Base-by-base conservation (phyloP, 441 rosid genomes). In the Hura crepitans region DNA sequence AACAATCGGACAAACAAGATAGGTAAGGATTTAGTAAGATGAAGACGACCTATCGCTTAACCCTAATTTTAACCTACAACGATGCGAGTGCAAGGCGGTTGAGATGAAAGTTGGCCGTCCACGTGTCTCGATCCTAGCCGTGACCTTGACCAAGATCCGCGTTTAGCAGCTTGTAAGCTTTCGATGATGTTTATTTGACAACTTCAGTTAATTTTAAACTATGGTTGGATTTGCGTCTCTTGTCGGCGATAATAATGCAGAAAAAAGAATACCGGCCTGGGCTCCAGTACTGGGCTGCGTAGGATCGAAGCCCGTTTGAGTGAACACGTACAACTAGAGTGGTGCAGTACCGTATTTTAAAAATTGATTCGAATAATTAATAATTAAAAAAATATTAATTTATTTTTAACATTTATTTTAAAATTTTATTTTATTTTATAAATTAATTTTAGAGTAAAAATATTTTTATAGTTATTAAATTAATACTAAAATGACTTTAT, bases 21-120 rank as follows among this genome's bases (percentile, higher is more conserved):
- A 27, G 51, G 58, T 46, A 12, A 62, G 58, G 27, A 59, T 25
- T 17, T 53, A 1, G 27, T 39, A 23, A 35, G 35, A 14, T 0
- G n/a, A 18, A 22, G 37, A 31, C 9, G 1, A 6, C 5, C 3
- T 11, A 0, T 8, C 53, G 70, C 72, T 71, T 1, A 78, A 78
- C 80, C 88, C 88, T 83, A 81, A 79, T 57, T 79, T 86, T 80
- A 79, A 82, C 71, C 71, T 68, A 50, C 23, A 77, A 66, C 51
- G 25, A 6, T 23, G 17, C 4, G 57, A 20, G 65, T 17, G 64
- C n/a, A 58, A 76, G 81, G 71, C 74, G 58, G 80, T 71, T 65
- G 55, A 6, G 72, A 45, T 0, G 43, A 72, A 47, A 78, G 80
- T 79, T 0, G 10, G 8, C 79, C 87, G 81, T 85, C 77, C 90